A percentile compares a stretch with the other conserved stretches of the same genome.
Conservation (phyloP, 108 stramenopile species). For the Parietichytrium sp. region DNA sequence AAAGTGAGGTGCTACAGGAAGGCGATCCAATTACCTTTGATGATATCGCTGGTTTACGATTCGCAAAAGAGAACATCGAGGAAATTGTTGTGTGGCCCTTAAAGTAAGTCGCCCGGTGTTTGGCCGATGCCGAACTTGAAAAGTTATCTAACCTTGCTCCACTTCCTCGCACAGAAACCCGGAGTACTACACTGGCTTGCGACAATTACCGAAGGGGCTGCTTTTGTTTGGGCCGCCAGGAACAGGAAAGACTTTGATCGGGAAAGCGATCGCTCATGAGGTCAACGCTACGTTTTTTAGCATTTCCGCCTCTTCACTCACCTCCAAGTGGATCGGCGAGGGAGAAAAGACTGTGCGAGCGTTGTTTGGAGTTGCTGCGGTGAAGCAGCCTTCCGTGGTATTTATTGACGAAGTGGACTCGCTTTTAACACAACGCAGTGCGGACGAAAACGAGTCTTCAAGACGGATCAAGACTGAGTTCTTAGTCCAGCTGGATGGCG, state of each 20-base stretch:
- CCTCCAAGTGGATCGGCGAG: slow-evolving; percentile 99
- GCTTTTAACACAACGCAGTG: slow-evolving; percentile 80
- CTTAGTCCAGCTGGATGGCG: slow-evolving; percentile 86
- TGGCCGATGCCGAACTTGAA: too few species aligned
- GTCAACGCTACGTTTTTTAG: slow-evolving; percentile 95
- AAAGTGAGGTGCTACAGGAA: slow-evolving; percentile 75
- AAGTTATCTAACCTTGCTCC: too few species aligned
- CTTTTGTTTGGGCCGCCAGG: slow-evolving; percentile 75
- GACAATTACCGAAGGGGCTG: slow-evolving; percentile 78
- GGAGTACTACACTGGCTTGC: slow-evolving; percentile 87
- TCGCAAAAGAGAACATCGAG: slow-evolving; percentile 80
- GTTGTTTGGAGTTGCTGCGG: slow-evolving; percentile 91
- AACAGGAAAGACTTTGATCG: slow-evolving; percentile 96
- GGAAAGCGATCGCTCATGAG: slow-evolving; percentile 96
- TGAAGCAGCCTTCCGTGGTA: slow-evolving; percentile 82
- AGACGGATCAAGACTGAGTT: slow-evolving; percentile 90
- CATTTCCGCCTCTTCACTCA: slow-evolving; percentile 93
- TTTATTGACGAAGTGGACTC: slow-evolving; percentile 96
- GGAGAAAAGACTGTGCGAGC: slow-evolving; percentile 95
- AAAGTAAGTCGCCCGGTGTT: too few species aligned
- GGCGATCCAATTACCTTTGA: slow-evolving; percentile 77
- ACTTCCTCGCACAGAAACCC: too few species aligned
- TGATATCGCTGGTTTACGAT: slow-evolving; percentile 79
- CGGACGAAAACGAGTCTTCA: slow-evolving; percentile 90
- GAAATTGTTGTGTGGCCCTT: slow-evolving; percentile 87